phyloP scores from a whole-genome alignment of 345 rosid genomes.

The Aquilaria malaccensis region DNA sequence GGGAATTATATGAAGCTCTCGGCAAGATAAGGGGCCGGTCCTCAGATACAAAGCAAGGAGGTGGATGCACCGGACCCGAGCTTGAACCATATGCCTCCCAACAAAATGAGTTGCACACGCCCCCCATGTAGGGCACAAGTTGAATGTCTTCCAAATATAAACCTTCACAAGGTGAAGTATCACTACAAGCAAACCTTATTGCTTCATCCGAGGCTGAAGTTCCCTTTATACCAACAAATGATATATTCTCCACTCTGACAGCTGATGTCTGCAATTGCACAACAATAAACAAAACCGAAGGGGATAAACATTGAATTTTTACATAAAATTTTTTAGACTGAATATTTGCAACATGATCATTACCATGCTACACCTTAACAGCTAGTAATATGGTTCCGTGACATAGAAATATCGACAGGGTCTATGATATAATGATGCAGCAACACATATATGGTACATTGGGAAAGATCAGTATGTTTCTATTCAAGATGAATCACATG shows the following conservation, averaged over 20 bases:
- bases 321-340: too few species aligned
- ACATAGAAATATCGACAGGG: too few species aligned
- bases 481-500: too few species aligned
- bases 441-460: too few species aligned
- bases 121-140: conserved; percentile 34
- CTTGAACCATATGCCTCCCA: conserved; percentile 79
- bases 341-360: too few species aligned
- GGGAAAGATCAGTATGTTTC: too few species aligned
- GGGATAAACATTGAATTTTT: too few species aligned
- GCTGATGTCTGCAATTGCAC: conserved; percentile 57
- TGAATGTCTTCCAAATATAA: conserved; percentile 58
- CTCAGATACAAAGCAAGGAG: conserved; percentile 35
- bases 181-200: conserved; percentile 68
- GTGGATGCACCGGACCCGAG: conserved; percentile 46
- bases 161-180: conserved; percentile 47
- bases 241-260: conserved; percentile 56
- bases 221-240: conserved; percentile 49
- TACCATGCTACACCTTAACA: too few species aligned
- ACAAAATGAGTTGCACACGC: conserved; percentile 44
- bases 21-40: too few species aligned
- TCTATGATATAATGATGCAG: too few species aligned
- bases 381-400: too few species aligned
- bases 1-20: too few species aligned
- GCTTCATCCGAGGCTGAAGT: conserved; percentile 79
- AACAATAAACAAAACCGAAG: neutral